Percentiles rank a stretch among this genome's conserved stretches.
Evolutionary conservation across 164 flowering plant species (phyloP).

Genomic region (Sedum album): DNA sequence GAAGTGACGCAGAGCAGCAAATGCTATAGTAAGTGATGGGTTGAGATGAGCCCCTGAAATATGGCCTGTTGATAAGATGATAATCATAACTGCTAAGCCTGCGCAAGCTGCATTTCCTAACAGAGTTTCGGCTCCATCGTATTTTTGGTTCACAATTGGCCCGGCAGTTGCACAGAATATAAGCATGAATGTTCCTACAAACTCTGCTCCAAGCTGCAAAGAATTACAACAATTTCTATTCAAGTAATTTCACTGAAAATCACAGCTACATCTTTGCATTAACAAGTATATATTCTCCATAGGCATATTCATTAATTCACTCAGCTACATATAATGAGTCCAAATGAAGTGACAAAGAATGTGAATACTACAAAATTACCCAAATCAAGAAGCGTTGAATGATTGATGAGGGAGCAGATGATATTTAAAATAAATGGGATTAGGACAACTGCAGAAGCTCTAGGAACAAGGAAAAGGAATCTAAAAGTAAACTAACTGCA

Average conservation of each 20-base stretch:
- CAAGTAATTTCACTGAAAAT: not conserved
- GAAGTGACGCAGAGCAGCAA: slow-evolving; percentile 70
- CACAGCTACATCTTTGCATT: not conserved
- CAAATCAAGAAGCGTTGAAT: not conserved
- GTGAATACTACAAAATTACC: too few species aligned
- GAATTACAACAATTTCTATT: not conserved
- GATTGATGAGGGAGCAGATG: not conserved
- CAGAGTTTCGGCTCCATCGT: slow-evolving; percentile 52
- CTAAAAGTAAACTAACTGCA: not conserved
- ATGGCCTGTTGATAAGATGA: slow-evolving; percentile 78
- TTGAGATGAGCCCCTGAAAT: slow-evolving; percentile 87
- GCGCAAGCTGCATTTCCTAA: slow-evolving; percentile 79
- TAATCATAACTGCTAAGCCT: slow-evolving; percentile 74
- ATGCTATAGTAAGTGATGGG: slow-evolving; percentile 75
- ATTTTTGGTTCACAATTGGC: slow-evolving; percentile 78
- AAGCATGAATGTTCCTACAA: slow-evolving; percentile 80
- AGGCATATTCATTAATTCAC: not conserved
- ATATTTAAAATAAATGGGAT: not conserved
- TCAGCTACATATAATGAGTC: not conserved
- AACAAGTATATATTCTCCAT: not conserved
- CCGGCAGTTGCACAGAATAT: slow-evolving; percentile 73
- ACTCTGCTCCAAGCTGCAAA: slow-evolving; percentile 71
- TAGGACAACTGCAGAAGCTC: not conserved
- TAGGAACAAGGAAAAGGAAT: not conserved
- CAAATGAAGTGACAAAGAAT: not conserved